Evolutionary conservation across 2,329 filamentous ascomycete species (phyloP).

Genomic region (Phyllosticta paracitricarpa): DNA sequence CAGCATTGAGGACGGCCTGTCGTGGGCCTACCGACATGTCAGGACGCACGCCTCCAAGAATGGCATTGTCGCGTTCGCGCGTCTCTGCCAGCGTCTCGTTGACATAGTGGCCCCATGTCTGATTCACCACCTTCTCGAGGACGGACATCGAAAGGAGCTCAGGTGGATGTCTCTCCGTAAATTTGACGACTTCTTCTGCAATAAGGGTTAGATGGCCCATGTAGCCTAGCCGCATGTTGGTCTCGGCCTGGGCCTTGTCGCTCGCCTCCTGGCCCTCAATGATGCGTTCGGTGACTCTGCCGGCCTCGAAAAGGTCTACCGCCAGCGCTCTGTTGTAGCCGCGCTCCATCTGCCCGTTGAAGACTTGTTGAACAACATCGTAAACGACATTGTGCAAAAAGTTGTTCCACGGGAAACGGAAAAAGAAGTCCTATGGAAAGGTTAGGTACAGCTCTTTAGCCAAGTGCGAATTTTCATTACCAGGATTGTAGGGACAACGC

Average conservation of each 20-base stretch:
- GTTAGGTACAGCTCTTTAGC: neutral
- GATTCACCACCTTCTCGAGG: constrained; percentile 77
- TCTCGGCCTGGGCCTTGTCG: constrained; percentile 73
- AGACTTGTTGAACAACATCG: constrained; percentile 97
- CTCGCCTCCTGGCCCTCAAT: constrained; percentile 81
- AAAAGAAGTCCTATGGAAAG: constrained; percentile 73
- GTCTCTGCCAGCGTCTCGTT: constrained; percentile 90
- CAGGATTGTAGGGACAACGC: constrained; percentile 89
- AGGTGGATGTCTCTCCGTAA: constrained; percentile 85
- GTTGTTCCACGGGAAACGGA: constrained; percentile 98
- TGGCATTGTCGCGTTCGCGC: constrained; percentile 93
- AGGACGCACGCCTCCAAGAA: constrained; percentile 85
- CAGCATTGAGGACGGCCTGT: constrained; percentile 52
- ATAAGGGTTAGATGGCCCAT: constrained; percentile 98
- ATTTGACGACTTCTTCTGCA: constrained; percentile 96
- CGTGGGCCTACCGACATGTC: constrained; percentile 79
- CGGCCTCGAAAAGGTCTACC: constrained; percentile 84
- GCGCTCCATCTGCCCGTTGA: constrained; percentile 95
- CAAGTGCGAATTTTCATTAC: constrained; percentile 45
- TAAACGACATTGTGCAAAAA: constrained; percentile 99
- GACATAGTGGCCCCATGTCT: constrained; percentile 89
- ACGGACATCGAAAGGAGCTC: constrained; percentile 78
- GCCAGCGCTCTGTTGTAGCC: constrained; percentile 86
- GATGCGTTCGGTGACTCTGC: constrained; percentile 82
- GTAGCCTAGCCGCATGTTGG: constrained; percentile 87